A percentile compares a stretch with the other conserved stretches of the same genome.
Evolutionary conservation across 2,329 filamentous ascomycete species (phyloP).

Genomic region (Neopestalotiopsis sp.): DNA sequence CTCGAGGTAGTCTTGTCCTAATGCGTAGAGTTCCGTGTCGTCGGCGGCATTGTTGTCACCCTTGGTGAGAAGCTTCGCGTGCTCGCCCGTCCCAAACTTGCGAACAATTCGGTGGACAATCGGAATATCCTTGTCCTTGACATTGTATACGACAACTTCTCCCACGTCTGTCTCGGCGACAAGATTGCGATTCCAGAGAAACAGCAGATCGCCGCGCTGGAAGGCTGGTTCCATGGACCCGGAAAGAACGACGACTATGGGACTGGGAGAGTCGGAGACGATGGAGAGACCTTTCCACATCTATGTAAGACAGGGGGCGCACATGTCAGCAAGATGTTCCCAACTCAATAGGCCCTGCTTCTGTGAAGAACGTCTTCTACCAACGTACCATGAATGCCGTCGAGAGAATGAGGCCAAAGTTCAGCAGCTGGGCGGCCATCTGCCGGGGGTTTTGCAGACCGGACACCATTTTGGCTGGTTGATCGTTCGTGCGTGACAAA

Average conservation of each 20-base stretch:
- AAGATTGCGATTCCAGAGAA: conserved; percentile 77
- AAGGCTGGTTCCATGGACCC: conserved; percentile 87
- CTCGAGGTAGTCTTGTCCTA: conserved; percentile 84
- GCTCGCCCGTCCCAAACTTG: conserved; percentile 66
- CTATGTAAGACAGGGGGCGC: conserved; percentile 37
- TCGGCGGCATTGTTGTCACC: conserved; percentile 96
- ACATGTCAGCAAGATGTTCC: conserved; percentile 24
- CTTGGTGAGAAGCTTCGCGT: conserved; percentile 86
- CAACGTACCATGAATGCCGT: conserved; percentile 85
- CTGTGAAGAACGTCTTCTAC: background rate
- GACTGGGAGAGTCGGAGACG: conserved; percentile 74
- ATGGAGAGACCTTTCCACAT: conserved; percentile 91
- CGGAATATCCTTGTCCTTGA: conserved; percentile 92
- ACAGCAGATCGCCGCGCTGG: conserved; percentile 76
- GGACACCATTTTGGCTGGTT: conserved; percentile 64
- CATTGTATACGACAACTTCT: conserved; percentile 74
- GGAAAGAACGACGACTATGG: conserved; percentile 83
- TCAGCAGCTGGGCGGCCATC: conserved; percentile 80
- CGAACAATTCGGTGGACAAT: conserved; percentile 94
- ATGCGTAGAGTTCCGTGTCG: conserved; percentile 88
- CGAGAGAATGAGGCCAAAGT: conserved; percentile 88
- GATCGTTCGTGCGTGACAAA: background rate
- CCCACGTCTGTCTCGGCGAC: conserved; percentile 60
- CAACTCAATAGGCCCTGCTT: background rate
- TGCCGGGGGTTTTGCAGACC: conserved; percentile 78